phyloP scores from a whole-genome alignment of 495 filamentous ascomycete genomes.

The Chaetomium cochliodes region DNA sequence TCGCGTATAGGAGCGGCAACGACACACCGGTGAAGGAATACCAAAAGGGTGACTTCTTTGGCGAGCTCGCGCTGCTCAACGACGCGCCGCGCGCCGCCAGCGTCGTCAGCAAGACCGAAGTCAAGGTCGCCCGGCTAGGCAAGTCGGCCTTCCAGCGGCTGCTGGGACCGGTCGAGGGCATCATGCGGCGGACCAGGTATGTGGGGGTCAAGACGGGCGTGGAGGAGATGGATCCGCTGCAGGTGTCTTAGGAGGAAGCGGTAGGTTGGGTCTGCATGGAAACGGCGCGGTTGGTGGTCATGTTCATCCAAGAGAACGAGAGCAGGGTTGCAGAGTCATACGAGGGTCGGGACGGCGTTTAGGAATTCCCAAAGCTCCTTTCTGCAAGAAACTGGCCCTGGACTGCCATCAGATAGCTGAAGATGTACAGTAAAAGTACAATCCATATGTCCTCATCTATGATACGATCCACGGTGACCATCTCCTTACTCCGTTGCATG shows the following conservation, averaged over 20 bases:
- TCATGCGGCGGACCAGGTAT: slow-evolving; percentile 78
- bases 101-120: slow-evolving; percentile 73
- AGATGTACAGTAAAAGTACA: slow-evolving; percentile 23
- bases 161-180: slow-evolving; percentile 87
- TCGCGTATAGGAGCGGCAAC: slow-evolving; percentile 70
- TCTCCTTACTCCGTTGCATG: too few species aligned
- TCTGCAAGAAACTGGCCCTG: neutral
- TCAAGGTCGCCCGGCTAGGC: slow-evolving; percentile 91
- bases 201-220: slow-evolving; percentile 52
- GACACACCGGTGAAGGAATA: slow-evolving; percentile 71
- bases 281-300: neutral
- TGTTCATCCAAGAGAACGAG: neutral
- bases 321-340: neutral
- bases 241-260: slow-evolving; percentile 26
- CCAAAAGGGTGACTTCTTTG: slow-evolving; percentile 92
- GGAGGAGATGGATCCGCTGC: slow-evolving; percentile 54
- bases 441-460: neutral
- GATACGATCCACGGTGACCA: neutral
- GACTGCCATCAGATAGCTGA: slow-evolving; percentile 22
- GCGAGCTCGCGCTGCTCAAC: slow-evolving; percentile 88
- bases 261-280: neutral
- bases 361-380: slow-evolving; percentile 23
- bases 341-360: slow-evolving; percentile 26
- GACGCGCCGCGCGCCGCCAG: slow-evolving; percentile 93
- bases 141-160: slow-evolving; percentile 94